A percentile compares a stretch with the other conserved stretches of the same genome.
Evolutionary conservation across 2,329 filamentous ascomycete species (phyloP).

Genomic region (Calonectria multiphialidica): DNA sequence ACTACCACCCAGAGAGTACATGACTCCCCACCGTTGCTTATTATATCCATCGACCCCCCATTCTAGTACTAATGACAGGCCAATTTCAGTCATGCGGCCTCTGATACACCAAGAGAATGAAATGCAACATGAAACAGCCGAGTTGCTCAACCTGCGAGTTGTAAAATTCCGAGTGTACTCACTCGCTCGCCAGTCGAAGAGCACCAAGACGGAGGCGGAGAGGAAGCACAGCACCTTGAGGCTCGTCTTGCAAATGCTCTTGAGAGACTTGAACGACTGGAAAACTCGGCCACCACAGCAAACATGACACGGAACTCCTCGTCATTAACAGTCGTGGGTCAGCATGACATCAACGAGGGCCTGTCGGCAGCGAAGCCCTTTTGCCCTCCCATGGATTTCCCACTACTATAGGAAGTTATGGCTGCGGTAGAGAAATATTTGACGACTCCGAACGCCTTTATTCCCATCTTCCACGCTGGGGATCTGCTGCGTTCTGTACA

Average conservation of each 20-base stretch:
- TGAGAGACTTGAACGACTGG: background rate
- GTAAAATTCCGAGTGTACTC: conserved; percentile 12
- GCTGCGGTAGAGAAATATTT: background rate
- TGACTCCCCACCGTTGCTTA: background rate
- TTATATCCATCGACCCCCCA: background rate
- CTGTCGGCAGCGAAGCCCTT: background rate
- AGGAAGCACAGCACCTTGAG: background rate
- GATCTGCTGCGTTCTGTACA: background rate
- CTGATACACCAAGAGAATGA: conserved; percentile 32
- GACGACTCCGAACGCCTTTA: conserved; percentile 12
- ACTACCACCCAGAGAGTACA: background rate
- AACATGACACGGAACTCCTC: background rate
- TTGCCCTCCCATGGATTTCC: background rate
- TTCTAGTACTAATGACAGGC: background rate
- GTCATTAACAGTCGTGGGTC: background rate
- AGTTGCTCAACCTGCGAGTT: conserved; percentile 25
- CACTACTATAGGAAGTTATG: background rate
- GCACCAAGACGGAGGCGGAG: background rate
- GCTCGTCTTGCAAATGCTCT: background rate
- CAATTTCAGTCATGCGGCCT: conserved; percentile 29
- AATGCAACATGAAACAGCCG: conserved; percentile 27
- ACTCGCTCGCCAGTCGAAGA: conserved; percentile 15
- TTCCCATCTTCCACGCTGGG: conserved; percentile 25
- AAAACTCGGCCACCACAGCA: background rate
- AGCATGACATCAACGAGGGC: background rate